Conservation (phyloP, 768 basidiomycete species). For the Amanita fuliginea region DNA sequence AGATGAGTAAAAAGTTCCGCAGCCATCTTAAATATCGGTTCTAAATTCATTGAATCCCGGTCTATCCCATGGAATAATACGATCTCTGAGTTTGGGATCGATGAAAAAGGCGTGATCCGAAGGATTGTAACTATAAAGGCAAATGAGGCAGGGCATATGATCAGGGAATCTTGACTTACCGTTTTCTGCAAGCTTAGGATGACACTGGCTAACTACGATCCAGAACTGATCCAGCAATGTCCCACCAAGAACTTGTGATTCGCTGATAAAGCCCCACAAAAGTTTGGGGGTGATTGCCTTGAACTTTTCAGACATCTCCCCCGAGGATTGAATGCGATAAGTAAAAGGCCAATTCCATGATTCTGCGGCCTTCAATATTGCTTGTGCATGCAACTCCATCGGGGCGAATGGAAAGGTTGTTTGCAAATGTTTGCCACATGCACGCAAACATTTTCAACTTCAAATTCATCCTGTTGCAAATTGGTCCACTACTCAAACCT, state of each 20-base stretch:
- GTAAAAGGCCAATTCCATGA: conserved; percentile 12
- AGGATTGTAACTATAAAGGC: conserved; percentile 11
- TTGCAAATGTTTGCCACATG: too few species aligned
- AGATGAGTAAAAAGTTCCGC: conserved; percentile 8
- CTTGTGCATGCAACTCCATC: too few species aligned
- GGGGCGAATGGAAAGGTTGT: too few species aligned
- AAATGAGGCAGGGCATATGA: background rate
- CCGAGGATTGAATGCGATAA: conserved; percentile 7
- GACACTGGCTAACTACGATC: conserved; percentile 11
- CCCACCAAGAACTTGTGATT: conserved; percentile 12
- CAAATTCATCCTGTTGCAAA: too few species aligned
- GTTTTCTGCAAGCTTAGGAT: conserved; percentile 12
- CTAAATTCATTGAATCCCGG: conserved; percentile 4
- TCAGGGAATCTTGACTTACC: conserved; percentile 7
- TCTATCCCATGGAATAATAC: conserved; percentile 11
- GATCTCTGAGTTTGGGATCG: conserved; percentile 8
- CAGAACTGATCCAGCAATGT: conserved; percentile 11
- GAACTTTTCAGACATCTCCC: conserved; percentile 6
- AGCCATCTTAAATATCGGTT: conserved; percentile 6
- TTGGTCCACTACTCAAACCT: too few species aligned
- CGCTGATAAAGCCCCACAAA: conserved; percentile 11
- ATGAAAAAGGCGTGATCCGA: background rate
- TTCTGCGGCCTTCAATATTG: conserved; percentile 11
- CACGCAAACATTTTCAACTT: too few species aligned
- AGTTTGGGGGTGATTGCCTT: conserved; percentile 8